phyloP scores from a whole-genome alignment of 2,329 filamentous ascomycete genomes.

The Aphanoascus verrucosus region DNA sequence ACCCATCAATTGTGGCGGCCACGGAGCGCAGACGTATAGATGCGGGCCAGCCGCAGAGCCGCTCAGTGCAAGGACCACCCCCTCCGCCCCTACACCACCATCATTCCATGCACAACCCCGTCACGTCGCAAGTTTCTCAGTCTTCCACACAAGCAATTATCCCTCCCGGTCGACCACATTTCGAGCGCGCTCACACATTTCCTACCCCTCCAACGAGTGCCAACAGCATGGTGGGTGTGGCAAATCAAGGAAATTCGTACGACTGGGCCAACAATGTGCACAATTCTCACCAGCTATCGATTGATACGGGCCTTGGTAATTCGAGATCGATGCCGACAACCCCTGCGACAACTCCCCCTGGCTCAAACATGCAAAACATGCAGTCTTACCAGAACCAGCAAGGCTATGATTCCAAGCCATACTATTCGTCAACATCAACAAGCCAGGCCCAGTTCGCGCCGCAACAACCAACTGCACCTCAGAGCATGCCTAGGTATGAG shows the following conservation, averaged over 20 bases:
- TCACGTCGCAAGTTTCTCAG: conserved; percentile 53
- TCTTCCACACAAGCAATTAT: conserved; percentile 51
- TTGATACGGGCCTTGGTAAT: conserved; percentile 69
- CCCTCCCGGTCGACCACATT: conserved; percentile 51
- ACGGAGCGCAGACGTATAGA: conserved; percentile 66
- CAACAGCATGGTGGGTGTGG: conserved; percentile 73
- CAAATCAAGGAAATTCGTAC: conserved; percentile 61
- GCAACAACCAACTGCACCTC: conserved; percentile 48
- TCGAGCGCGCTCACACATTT: conserved; percentile 85
- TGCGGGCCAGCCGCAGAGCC: conserved; percentile 40
- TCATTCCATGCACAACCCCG: conserved; percentile 53
- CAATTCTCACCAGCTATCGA: conserved; percentile 60
- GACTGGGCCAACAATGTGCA: conserved; percentile 60
- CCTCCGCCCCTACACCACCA: conserved; percentile 52
- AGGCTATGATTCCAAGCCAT: conserved; percentile 69
- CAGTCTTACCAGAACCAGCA: conserved; percentile 60
- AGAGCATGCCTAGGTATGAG: conserved; percentile 60
- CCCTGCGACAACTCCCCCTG: conserved; percentile 83
- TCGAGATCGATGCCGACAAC: conserved; percentile 79
- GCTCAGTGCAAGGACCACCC: conserved; percentile 57
- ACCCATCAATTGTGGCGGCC: conserved; percentile 69
- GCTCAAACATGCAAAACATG: conserved; percentile 64
- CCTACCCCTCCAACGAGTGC: conserved; percentile 87
- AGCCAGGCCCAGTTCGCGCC: conserved; percentile 59
- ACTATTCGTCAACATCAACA: conserved; percentile 62